phyloP scores from a whole-genome alignment of 495 filamentous ascomycete genomes.

The Penicillium alfredii region DNA sequence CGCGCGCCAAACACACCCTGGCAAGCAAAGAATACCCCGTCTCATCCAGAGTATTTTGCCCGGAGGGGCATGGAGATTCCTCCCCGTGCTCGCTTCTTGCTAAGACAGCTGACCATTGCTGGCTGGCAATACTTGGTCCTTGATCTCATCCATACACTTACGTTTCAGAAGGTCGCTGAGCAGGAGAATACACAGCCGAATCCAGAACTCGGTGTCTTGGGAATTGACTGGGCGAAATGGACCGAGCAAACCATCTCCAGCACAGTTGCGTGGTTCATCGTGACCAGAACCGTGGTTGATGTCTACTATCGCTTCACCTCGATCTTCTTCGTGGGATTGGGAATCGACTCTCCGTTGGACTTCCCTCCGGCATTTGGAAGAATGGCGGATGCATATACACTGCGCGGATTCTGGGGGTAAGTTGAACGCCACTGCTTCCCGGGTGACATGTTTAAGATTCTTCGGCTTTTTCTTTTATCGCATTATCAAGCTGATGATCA shows the following conservation, averaged over 20 bases:
- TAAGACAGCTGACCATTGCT: slow-evolving; percentile 3
- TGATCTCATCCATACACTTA: slow-evolving; percentile 1
- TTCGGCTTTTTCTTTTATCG: too few species aligned
- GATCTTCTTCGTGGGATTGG: slow-evolving; percentile 1
- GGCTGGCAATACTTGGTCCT: slow-evolving; percentile 7
- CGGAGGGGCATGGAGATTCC: background rate
- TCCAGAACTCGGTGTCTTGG: too few species aligned
- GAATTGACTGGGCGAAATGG: slow-evolving; percentile 4
- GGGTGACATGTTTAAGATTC: background rate
- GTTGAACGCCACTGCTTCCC: background rate
- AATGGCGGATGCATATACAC: slow-evolving; percentile 1
- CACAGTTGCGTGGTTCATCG: slow-evolving; percentile 3
- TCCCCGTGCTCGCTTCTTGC: background rate
- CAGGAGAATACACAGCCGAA: too few species aligned
- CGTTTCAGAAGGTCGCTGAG: background rate
- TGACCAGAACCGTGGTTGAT: slow-evolving; percentile 1
- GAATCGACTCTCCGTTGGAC: background rate
- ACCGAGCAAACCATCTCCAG: slow-evolving; percentile 1
- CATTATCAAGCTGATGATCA: too few species aligned
- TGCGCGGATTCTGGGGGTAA: slow-evolving; percentile 6
- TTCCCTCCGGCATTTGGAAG: slow-evolving; percentile 4
- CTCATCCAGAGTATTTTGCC: slow-evolving; percentile 2
- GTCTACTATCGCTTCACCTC: slow-evolving; percentile 2
- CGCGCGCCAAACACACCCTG: slow-evolving; percentile 2
- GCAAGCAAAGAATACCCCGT: slow-evolving; percentile 7